Percentiles rank a stretch among this genome's conserved stretches.
Conservation (phyloP, 306 rosid genomes). For the Lathyrus aphaca region DNA sequence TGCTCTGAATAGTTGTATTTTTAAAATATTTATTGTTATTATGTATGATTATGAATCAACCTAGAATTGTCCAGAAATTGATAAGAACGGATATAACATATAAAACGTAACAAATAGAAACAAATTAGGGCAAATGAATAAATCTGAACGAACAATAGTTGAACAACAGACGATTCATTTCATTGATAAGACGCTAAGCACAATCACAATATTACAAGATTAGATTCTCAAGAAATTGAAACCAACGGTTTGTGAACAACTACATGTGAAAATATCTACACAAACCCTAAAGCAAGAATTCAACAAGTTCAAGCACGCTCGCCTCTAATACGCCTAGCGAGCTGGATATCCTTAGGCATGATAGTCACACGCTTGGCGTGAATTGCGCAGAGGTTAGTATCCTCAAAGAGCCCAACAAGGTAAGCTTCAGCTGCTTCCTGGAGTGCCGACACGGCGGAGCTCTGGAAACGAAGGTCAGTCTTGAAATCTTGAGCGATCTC, state of each 20-base stretch:
- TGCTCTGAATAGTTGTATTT: too few relatives aligned
- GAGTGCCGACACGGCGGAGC: conserved; percentile 52
- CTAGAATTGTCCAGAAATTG: too few relatives aligned
- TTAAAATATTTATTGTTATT: too few relatives aligned
- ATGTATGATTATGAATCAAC: too few relatives aligned
- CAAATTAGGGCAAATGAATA: too few relatives aligned
- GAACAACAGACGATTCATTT: not conserved
- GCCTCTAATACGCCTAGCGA: conserved; percentile 56
- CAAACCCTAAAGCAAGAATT: not conserved
- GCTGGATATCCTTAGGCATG: conserved; percentile 59
- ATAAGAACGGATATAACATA: too few relatives aligned
- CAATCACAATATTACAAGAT: not conserved
- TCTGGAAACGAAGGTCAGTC: conserved; percentile 54
- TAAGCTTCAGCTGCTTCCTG: conserved; percentile 55
- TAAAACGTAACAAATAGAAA: too few relatives aligned
- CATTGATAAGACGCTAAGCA: conserved; percentile 6
- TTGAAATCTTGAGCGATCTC: conserved; percentile 59
- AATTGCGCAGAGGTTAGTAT: conserved; percentile 51
- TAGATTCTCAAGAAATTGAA: too few relatives aligned
- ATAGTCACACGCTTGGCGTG: conserved; percentile 57
- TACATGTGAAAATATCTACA: conserved; percentile 24
- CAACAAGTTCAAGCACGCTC: conserved; percentile 43
- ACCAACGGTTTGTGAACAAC: not conserved
- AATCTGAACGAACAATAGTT: too few relatives aligned
- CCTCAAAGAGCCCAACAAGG: conserved; percentile 49